phyloP scores from a whole-genome alignment of 2,329 filamentous ascomycete genomes.

The Nemania diffusa region DNA sequence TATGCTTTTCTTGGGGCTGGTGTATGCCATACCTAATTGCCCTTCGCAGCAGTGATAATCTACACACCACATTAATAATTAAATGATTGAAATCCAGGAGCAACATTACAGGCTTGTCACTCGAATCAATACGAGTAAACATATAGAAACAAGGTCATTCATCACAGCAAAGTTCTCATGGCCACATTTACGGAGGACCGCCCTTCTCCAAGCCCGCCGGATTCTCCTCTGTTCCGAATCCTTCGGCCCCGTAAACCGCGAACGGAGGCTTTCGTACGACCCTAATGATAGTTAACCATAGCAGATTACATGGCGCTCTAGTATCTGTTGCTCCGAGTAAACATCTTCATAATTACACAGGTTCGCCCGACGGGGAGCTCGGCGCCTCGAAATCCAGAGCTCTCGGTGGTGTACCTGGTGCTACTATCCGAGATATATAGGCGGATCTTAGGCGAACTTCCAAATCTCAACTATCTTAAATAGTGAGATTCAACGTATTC shows the following conservation, averaged over 20 bases:
- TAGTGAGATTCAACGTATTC: too few relatives aligned
- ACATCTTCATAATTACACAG: constrained; percentile 69
- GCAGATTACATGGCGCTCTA: constrained; percentile 70
- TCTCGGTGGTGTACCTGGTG: constrained; percentile 76
- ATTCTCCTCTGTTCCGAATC: constrained; percentile 77
- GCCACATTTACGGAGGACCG: constrained; percentile 38
- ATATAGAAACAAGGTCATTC: neutral
- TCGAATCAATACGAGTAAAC: neutral
- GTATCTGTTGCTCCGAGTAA: constrained; percentile 72
- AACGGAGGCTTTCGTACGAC: constrained; percentile 80
- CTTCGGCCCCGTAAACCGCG: constrained; percentile 75
- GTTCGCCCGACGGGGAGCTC: constrained; percentile 72
- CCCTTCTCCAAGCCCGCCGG: constrained; percentile 66
- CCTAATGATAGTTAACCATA: constrained; percentile 73
- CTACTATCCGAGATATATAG: constrained; percentile 70
- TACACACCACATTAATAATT: neutral
- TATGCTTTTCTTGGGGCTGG: neutral
- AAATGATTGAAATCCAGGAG: too few relatives aligned
- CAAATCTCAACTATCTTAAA: constrained; percentile 77
- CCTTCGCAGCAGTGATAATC: neutral
- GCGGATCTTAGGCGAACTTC: constrained; percentile 66
- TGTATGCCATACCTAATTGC: neutral
- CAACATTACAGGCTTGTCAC: neutral
- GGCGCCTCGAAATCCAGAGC: constrained; percentile 76
- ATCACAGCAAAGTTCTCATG: neutral